phyloP scores from a whole-genome alignment of 306 rosid species.

The Sechiopsis laciniata region DNA sequence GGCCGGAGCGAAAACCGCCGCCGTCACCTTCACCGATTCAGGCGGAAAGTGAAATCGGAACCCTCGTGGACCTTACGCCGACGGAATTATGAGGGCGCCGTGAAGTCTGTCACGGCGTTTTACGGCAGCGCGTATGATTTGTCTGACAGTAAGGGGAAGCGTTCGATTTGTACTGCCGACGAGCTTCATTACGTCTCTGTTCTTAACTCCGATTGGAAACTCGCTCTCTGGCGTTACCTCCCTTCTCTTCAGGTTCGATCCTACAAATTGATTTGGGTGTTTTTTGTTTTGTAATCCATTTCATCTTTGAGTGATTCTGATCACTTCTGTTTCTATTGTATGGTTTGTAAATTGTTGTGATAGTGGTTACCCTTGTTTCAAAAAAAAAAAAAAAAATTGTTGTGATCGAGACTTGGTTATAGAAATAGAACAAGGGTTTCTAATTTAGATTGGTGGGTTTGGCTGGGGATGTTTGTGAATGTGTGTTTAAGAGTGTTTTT shows the following conservation, averaged over 20 bases:
- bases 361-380: too few species aligned
- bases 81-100: not conserved
- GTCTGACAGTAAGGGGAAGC: slow-evolving; percentile 16
- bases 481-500: not conserved
- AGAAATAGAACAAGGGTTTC: too few species aligned
- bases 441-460: slow-evolving; percentile 9
- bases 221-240: slow-evolving; percentile 90
- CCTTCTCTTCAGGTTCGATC: slow-evolving; percentile 53
- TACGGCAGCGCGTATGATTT: not conserved
- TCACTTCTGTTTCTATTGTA: slow-evolving; percentile 12
- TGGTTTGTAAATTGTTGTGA: too few species aligned
- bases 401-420: too few species aligned
- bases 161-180: slow-evolving; percentile 60
- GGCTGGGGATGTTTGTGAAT: not conserved
- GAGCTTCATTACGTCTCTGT: slow-evolving; percentile 69
- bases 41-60: not conserved
- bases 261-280: not conserved
- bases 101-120: not conserved
- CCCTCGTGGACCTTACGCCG: not conserved
- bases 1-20: not conserved
- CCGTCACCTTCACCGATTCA: not conserved
- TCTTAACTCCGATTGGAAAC: slow-evolving; percentile 75
- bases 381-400: too few species aligned
- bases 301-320: not conserved
- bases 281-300: not conserved